Base-by-base conservation (phyloP, 2,329 filamentous ascomycete genomes). In the Coleophoma eucalyptorum region DNA sequence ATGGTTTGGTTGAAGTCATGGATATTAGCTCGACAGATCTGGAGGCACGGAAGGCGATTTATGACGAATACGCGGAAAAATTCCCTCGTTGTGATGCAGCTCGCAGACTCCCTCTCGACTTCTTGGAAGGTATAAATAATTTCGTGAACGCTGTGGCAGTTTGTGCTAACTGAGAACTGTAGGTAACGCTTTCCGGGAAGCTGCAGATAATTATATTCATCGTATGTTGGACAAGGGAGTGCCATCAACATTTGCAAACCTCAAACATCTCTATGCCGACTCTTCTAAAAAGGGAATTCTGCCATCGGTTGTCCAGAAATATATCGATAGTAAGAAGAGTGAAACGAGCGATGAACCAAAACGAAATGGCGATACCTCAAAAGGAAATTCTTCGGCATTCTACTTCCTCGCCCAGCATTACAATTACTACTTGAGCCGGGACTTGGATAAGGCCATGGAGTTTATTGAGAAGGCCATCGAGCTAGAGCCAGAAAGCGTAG, bases 401-500 rank as follows among this genome's bases (percentile, higher is more conserved):
- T 97, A 95, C 70, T 99, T 95, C 74, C 81, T 99, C 49, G 92
- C 92, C 8, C 94, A 97, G 65, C 95, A 99, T 71, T 96, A 97
- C 77, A 94, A 96, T 73, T 97, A 96, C 69, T 79, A 88, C 67
- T 76, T 90, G 52, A 96, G 90, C 66, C 90, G 92, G 40, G 83
- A 97, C 67, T 79, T 97, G 20, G 62, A 78, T 51, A 94, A 91
- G 71, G 93, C 95, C 3, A 80, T 85, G 68, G 80, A 89, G 55
- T 93, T 87, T 65, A 87, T 95, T 54, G 87, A 97, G 45, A 87
- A 87, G 68, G 89, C 92, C 11, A 86, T 97, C 55, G 81, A 88
- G 60, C 74, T 92, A 60, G 84, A 89, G 53, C 84, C 89, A 0
- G 83, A 87, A 62, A 90, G 87, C 43, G 90, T 96, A 26, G 93